A percentile compares a stretch with the other conserved stretches of the same genome.
Evolutionary conservation across 495 filamentous ascomycete species (phyloP).

Genomic region (Apiosordaria backusii): DNA sequence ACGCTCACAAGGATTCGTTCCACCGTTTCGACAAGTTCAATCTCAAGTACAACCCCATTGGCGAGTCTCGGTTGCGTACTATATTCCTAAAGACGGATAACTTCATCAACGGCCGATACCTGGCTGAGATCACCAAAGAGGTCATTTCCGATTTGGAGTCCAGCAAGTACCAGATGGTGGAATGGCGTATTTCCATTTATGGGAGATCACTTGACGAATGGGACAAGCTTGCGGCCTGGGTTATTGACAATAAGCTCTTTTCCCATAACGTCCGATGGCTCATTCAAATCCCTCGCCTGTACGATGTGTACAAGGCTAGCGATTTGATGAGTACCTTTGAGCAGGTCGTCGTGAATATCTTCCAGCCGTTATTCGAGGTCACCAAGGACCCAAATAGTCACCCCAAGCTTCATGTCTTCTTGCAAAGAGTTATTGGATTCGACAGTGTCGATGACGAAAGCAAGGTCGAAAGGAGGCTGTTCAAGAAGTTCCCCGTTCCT

Average conservation of each 20-base stretch:
- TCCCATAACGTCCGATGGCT: conserved; percentile 98
- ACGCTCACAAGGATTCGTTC: conserved; percentile 97
- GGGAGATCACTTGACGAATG: conserved; percentile 89
- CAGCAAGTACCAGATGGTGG: conserved; percentile 99
- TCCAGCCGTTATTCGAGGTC: conserved; percentile 91
- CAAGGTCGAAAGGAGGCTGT: conserved; percentile 87
- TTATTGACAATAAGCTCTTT: conserved; percentile 97
- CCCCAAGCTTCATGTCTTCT: conserved; percentile 88
- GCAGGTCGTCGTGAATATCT: conserved; percentile 86
- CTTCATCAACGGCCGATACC: conserved; percentile 89
- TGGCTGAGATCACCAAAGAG: conserved; percentile 96
- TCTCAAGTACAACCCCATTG: conserved; percentile 96
- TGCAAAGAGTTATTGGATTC: conserved; percentile 93
- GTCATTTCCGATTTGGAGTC: conserved; percentile 97
- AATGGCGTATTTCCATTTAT: conserved; percentile 98
- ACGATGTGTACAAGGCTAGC: conserved; percentile 89
- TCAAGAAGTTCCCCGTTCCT: conserved; percentile 89
- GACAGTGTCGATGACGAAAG: conserved; percentile 98
- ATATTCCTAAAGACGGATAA: conserved; percentile 99
- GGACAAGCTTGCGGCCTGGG: conserved; percentile 97
- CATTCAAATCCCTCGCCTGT: conserved; percentile 90
- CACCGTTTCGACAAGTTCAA: conserved; percentile 99
- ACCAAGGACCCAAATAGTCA: conserved; percentile 83
- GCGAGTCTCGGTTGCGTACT: conserved; percentile 87
- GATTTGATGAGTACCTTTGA: conserved; percentile 85